phyloP scores from a whole-genome alignment of 495 filamentous ascomycete genomes.

The Pyrenula aspistea region DNA sequence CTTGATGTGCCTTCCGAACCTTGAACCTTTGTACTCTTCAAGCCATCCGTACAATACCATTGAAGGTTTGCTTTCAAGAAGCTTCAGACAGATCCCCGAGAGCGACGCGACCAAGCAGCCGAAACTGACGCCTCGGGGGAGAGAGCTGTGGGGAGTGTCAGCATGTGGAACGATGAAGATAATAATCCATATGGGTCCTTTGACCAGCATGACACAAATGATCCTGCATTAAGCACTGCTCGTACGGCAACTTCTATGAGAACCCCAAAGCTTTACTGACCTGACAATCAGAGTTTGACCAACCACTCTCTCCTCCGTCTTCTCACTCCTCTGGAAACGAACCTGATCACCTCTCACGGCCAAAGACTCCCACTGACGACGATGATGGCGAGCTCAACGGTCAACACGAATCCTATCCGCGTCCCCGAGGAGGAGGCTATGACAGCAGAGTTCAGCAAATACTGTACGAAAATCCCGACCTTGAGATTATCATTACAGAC shows the following conservation, averaged over 20 bases:
- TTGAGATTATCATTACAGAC: conserved; percentile 79
- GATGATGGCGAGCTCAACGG: conserved; percentile 45
- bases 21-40: too few species aligned
- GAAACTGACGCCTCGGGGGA: not conserved
- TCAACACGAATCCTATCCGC: conserved; percentile 27
- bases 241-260: conserved; percentile 21
- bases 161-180: conserved; percentile 66
- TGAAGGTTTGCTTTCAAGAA: too few species aligned
- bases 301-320: conserved; percentile 32
- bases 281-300: conserved; percentile 15
- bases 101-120: not conserved
- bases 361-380: conserved; percentile 47
- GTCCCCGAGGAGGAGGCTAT: conserved; percentile 68
- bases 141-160: not conserved
- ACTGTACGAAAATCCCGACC: conserved; percentile 84
- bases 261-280: too few species aligned
- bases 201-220: conserved; percentile 70
- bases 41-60: too few species aligned
- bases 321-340: conserved; percentile 33
- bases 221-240: conserved; percentile 46
- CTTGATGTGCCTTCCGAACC: too few species aligned
- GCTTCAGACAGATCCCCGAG: too few species aligned
- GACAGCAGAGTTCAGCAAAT: conserved; percentile 93
- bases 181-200: conserved; percentile 93
- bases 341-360: conserved; percentile 45